Evolutionary conservation across 331 rosid genomes (phyloP).

Genomic region (Acacia concinna): DNA sequence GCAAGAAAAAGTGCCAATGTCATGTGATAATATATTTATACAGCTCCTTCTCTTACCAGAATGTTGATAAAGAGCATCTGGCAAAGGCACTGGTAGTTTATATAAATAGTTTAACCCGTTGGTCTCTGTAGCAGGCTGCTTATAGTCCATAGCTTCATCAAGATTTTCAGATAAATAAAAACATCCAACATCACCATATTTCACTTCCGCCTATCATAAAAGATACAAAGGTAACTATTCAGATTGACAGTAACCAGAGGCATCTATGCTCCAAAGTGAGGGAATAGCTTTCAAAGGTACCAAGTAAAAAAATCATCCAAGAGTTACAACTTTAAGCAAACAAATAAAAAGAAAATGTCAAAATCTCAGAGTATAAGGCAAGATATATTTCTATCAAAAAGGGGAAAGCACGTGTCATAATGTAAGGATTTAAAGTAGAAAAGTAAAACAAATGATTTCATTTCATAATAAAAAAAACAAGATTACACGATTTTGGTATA

Average conservation of each 20-base stretch:
- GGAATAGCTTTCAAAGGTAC: slow-evolving; percentile 5
- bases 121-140: slow-evolving; percentile 44
- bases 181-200: slow-evolving; percentile 65
- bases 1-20: neutral
- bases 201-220: slow-evolving; percentile 71
- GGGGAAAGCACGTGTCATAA: neutral
- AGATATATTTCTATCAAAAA: neutral
- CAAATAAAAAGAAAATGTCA: neutral
- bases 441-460: slow-evolving; percentile 10
- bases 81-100: slow-evolving; percentile 66
- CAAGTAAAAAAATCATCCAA: neutral
- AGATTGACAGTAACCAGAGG: slow-evolving; percentile 26
- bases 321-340: neutral
- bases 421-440: slow-evolving; percentile 4
- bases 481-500: slow-evolving; percentile 1
- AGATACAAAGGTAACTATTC: slow-evolving; percentile 24
- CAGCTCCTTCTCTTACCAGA: slow-evolving; percentile 60
- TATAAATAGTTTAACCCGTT: slow-evolving; percentile 49
- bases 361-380: slow-evolving; percentile 10
- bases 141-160: slow-evolving; percentile 55
- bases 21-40: slow-evolving; percentile 13
- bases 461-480: slow-evolving; percentile 1
- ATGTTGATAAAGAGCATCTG: slow-evolving; percentile 50
- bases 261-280: slow-evolving; percentile 28
- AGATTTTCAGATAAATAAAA: slow-evolving; percentile 89